Percentiles rank a stretch among this genome's conserved stretches.
These are phyloP conservation scores for Pythium dissotocum DNA, from an alignment of 352 stramenopile species.

Conservation along the genomic window DNA sequence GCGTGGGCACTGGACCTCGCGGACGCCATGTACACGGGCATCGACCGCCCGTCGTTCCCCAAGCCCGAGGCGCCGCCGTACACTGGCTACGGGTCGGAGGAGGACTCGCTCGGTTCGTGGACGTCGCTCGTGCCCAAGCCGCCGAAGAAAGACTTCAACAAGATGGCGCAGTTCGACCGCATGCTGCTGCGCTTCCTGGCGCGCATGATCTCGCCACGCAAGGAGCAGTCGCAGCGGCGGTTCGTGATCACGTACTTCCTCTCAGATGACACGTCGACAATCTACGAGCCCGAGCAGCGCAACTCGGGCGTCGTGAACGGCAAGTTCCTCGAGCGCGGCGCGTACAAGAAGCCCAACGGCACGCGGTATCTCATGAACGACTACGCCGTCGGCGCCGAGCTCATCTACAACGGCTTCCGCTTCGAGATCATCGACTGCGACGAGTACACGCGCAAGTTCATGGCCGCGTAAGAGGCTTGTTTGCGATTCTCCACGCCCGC, in stretches of 20 bases:
- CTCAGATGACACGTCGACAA: constrained; percentile 70
- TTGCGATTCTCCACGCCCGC: not conserved
- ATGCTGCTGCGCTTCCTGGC: constrained; percentile 77
- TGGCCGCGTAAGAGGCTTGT: constrained; percentile 40
- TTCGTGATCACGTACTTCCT: constrained; percentile 87
- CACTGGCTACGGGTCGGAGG: constrained; percentile 76
- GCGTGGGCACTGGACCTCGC: constrained; percentile 57
- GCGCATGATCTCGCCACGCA: constrained; percentile 70
- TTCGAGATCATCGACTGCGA: constrained; percentile 80
- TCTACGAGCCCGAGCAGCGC: constrained; percentile 77
- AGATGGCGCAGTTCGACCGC: constrained; percentile 75
- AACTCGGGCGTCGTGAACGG: constrained; percentile 83
- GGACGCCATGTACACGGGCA: constrained; percentile 39
- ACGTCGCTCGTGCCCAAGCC: constrained; percentile 66
- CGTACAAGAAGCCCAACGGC: constrained; percentile 66
- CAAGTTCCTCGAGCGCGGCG: constrained; percentile 83
- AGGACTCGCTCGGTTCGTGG: constrained; percentile 74
- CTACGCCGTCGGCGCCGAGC: constrained; percentile 57
- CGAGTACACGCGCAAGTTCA: constrained; percentile 84
- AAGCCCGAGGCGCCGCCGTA: constrained; percentile 66
- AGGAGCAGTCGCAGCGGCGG: constrained; percentile 73
- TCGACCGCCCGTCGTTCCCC: constrained; percentile 49
- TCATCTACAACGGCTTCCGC: constrained; percentile 66
- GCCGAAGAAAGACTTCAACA: constrained; percentile 79
- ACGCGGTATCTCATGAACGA: constrained; percentile 57